Percentiles rank a stretch among this genome's conserved stretches.
Conservation (phyloP, 805 yeast genomes). For the Saccharomycopsis sp. region DNA sequence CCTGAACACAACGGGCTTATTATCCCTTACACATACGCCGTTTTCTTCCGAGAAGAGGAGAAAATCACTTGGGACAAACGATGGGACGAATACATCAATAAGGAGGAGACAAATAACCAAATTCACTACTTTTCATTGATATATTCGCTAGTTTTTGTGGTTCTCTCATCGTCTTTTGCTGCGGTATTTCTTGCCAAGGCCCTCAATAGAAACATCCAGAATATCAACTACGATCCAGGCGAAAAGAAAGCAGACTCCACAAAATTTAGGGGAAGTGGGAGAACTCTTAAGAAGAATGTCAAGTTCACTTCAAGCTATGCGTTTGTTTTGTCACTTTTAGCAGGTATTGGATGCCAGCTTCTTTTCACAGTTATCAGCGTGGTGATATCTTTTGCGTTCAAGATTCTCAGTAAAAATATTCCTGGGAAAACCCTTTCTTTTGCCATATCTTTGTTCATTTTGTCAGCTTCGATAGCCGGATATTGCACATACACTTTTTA, state of each 20-base stretch:
- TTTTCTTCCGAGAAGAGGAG: constrained; percentile 80
- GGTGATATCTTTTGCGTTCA: constrained; percentile 48
- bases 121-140: constrained; percentile 76
- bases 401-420: constrained; percentile 55
- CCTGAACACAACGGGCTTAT: constrained; percentile 19
- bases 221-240: constrained; percentile 25
- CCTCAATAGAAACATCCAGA: constrained; percentile 43
- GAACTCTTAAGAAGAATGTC: constrained; percentile 51
- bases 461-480: constrained; percentile 72
- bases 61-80: constrained; percentile 58
- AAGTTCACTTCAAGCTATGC: constrained; percentile 49
- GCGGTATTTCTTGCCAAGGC: constrained; percentile 52
- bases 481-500: constrained; percentile 60
- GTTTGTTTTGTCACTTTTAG: constrained; percentile 45
- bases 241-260: constrained; percentile 24
- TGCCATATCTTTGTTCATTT: constrained; percentile 51
- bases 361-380: constrained; percentile 59
- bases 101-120: constrained; percentile 41
- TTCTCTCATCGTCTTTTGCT: constrained; percentile 55
- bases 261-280: constrained; percentile 15
- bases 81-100: constrained; percentile 65
- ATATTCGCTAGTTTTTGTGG: constrained; percentile 61
- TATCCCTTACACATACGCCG: constrained; percentile 78
- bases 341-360: constrained; percentile 72
- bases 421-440: constrained; percentile 62